phyloP scores from a whole-genome alignment of 2,329 filamentous ascomycete species.

The Clarireedia paspali region DNA sequence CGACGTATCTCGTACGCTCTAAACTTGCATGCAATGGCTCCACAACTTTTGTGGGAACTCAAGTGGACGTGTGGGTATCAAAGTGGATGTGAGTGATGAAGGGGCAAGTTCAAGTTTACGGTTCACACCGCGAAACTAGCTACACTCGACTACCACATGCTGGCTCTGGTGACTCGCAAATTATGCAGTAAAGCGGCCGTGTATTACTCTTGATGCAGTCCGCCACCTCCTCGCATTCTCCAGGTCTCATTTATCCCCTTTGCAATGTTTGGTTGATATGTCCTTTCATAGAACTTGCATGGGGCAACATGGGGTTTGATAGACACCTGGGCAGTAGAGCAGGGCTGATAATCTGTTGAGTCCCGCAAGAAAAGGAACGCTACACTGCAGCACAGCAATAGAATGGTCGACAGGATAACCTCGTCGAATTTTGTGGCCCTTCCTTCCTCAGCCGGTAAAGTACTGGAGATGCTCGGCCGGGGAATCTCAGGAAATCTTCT shows the following conservation, averaged over 20 bases:
- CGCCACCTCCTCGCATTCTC: not conserved
- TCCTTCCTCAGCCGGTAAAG: no score
- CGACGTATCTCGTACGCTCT: not conserved
- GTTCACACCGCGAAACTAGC: not conserved
- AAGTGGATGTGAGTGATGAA: constrained; percentile 1
- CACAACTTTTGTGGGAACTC: not conserved
- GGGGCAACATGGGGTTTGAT: not conserved
- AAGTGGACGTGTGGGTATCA: not conserved
- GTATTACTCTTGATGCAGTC: not conserved
- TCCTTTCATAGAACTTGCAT: not conserved
- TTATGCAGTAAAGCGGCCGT: not conserved
- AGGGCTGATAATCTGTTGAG: not conserved
- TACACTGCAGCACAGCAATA: no score
- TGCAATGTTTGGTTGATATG: not conserved
- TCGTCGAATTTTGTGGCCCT: no score
- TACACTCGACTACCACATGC: not conserved
- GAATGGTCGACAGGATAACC: not conserved
- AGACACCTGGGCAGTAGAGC: not conserved
- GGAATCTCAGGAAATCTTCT: not conserved
- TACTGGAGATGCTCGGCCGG: no score
- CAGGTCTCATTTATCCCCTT: not conserved
- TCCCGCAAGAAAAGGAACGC: not conserved
- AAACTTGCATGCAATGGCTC: no score
- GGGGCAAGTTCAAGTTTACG: not conserved
- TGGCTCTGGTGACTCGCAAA: not conserved